Base-by-base conservation (phyloP, 2,329 filamentous ascomycete species). In the Fusarium sp. region DNA sequence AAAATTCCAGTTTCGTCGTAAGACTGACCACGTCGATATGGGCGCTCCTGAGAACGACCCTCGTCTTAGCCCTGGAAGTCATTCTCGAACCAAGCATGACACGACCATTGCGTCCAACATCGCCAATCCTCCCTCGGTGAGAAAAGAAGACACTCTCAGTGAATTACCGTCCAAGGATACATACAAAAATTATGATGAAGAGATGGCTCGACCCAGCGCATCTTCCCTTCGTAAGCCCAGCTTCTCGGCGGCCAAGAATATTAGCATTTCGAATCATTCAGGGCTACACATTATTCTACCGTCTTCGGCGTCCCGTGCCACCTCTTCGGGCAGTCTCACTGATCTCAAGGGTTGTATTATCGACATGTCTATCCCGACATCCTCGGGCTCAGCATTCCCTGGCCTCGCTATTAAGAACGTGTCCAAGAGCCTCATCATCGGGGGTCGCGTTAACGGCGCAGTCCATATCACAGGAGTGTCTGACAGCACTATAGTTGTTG, bases 251-350 rank as follows among this genome's bases (percentile, higher is more conserved):
- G 84, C 89, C 59, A 83, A 86, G 74, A 84, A 87, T 80, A 81
- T 96, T 53, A 85, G 87, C 50, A 91, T 97, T 61, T 87, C 89
- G 14, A 86, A 90, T 70, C 92, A 95, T 75, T 82, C 82, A 1
- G 85, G 87, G n/a, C 81, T 92, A 22, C 93, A 95, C 80, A 94
- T 97, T 75, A 91, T 93, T 71, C 88, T 97, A 2, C 93, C 94
- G 0, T 83, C 89, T 1, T 90, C 92, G 1, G 91, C 93, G 0
- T 88, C 91, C 8, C 86, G 88, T n/a, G 88, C 92, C 7, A 93
- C 92, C 0, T 89, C 91, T 1, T 92, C 93, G 2, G 93, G 92
- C 5, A 91, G 90, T 17, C 83, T 97, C 35, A 92, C 91, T 1
- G 88, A 92, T 52, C 83, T 98, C 25, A 83, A 84, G 3, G 85